Evolutionary conservation across 2,329 filamentous ascomycete species (phyloP).

Genomic region (Stemphylium beticola): DNA sequence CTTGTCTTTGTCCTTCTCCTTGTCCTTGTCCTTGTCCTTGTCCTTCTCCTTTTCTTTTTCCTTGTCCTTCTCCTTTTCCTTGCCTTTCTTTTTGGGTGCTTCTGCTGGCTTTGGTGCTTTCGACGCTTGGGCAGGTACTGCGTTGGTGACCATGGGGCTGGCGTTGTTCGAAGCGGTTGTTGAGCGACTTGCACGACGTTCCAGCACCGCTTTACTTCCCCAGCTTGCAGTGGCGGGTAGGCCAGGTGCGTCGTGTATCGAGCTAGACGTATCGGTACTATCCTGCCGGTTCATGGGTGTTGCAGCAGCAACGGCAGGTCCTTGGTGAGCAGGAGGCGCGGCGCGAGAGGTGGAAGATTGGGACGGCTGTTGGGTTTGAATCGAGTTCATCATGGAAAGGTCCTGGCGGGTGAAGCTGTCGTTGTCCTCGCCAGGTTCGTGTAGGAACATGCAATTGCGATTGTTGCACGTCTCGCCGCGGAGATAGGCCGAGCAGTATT

Average conservation of each 20-base stretch:
- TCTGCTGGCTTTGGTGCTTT: slow-evolving; percentile 42
- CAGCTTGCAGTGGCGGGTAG: slow-evolving; percentile 92
- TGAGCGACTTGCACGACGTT: slow-evolving; percentile 76
- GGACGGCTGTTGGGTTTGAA: slow-evolving; percentile 76
- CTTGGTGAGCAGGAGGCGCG: slow-evolving; percentile 58
- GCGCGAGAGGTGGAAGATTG: slow-evolving; percentile 60
- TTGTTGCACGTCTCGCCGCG: slow-evolving; percentile 95
- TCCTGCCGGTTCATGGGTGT: slow-evolving; percentile 73
- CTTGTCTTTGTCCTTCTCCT: slow-evolving; percentile 24
- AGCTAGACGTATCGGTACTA: slow-evolving; percentile 75
- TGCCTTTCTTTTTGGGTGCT: slow-evolving; percentile 35
- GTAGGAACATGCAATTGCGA: slow-evolving; percentile 95
- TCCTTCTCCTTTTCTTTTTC: slow-evolving; percentile 32
- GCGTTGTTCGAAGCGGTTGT: slow-evolving; percentile 81
- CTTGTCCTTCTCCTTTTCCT: slow-evolving; percentile 36
- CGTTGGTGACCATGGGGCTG: slow-evolving; percentile 71
- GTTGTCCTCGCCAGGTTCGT: slow-evolving; percentile 97
- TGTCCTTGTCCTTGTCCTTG: slow-evolving; percentile 29
- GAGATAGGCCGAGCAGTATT: slow-evolving; percentile 97
- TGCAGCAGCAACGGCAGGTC: slow-evolving; percentile 59
- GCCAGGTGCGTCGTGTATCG: slow-evolving; percentile 75
- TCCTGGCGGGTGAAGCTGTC: slow-evolving; percentile 96
- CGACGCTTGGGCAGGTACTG: slow-evolving; percentile 48
- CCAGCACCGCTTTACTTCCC: slow-evolving; percentile 75
- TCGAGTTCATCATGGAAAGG: slow-evolving; percentile 90